phyloP scores from a whole-genome alignment of 1,139 yeast species.

The Suhomyces yuchorum region DNA sequence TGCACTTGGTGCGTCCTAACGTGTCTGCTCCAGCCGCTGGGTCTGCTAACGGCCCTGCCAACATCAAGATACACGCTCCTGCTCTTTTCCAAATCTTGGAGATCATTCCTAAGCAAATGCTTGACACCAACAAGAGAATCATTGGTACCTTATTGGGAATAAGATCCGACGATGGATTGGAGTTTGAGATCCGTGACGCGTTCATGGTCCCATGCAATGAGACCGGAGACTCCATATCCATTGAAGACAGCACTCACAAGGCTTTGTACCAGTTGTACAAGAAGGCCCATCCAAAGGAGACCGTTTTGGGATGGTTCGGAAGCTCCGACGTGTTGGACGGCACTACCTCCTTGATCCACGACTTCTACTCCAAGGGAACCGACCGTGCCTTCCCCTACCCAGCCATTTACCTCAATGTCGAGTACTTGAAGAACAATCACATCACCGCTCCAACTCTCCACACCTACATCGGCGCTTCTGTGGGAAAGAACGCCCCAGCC shows the following conservation, averaged over 20 bases:
- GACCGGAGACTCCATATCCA: conserved; percentile 70
- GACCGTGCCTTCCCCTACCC: conserved; percentile 76
- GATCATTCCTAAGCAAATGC: conserved; percentile 47
- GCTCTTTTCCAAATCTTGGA: conserved; percentile 72
- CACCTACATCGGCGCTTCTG: conserved; percentile 76
- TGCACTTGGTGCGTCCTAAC: conserved; percentile 65
- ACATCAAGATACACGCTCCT: conserved; percentile 62
- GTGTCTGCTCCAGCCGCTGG: conserved; percentile 57
- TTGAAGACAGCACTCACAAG: conserved; percentile 76
- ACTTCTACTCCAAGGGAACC: conserved; percentile 70
- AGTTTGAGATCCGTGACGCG: conserved; percentile 72
- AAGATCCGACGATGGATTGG: conserved; percentile 85
- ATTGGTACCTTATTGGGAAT: conserved; percentile 83
- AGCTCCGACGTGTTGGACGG: conserved; percentile 65
- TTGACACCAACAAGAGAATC: conserved; percentile 55
- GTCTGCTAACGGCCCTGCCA: conserved; percentile 49
- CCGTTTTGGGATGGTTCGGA: conserved; percentile 88
- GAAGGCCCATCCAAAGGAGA: conserved; percentile 77
- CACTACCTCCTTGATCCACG: conserved; percentile 82
- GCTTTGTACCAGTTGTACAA: conserved; percentile 72
- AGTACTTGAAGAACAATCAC: conserved; percentile 37
- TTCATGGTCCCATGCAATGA: conserved; percentile 84
- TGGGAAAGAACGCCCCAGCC: conserved; percentile 53
- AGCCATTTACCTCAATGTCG: conserved; percentile 73
- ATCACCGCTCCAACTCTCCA: conserved; percentile 50